These are phyloP conservation scores for Phytomonas sp. DNA, from an alignment of 208 protist species.

Conservation along the genomic window DNA sequence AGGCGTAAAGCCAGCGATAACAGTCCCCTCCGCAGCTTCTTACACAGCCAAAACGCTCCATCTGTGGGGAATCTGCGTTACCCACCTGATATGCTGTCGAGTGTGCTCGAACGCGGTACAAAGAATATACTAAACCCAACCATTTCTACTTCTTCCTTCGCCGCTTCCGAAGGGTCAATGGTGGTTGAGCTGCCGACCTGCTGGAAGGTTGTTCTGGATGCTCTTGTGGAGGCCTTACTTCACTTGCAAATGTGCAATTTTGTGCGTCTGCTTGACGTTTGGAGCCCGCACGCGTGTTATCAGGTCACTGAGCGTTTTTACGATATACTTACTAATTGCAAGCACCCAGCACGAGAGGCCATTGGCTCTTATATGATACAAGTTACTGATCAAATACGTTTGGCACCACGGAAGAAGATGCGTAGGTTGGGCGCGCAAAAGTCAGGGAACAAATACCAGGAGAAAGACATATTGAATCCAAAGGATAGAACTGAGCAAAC, in stretches of 20 bases:
- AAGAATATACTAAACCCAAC: neutral
- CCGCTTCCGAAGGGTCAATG: neutral
- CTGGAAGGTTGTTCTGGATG: neutral
- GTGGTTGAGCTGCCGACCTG: neutral
- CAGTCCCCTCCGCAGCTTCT: neutral
- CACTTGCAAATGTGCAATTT: conserved; percentile 4
- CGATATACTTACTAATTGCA: neutral
- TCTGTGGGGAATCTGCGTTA: neutral
- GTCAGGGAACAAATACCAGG: neutral
- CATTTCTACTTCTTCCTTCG: neutral
- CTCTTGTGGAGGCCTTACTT: neutral
- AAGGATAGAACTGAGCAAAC: neutral
- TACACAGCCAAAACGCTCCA: neutral
- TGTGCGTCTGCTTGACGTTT: neutral
- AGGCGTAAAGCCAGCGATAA: neutral
- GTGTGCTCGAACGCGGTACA: neutral
- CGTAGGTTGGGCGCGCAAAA: neutral
- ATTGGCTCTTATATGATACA: conserved; percentile 13
- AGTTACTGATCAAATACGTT: neutral
- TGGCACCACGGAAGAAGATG: neutral
- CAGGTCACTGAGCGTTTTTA: neutral
- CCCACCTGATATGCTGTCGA: neutral
- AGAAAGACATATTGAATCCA: neutral
- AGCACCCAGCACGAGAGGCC: neutral
- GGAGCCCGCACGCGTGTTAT: neutral